Base-by-base conservation (phyloP, 805 yeast species). In the Kodamaea lidongshanica region DNA sequence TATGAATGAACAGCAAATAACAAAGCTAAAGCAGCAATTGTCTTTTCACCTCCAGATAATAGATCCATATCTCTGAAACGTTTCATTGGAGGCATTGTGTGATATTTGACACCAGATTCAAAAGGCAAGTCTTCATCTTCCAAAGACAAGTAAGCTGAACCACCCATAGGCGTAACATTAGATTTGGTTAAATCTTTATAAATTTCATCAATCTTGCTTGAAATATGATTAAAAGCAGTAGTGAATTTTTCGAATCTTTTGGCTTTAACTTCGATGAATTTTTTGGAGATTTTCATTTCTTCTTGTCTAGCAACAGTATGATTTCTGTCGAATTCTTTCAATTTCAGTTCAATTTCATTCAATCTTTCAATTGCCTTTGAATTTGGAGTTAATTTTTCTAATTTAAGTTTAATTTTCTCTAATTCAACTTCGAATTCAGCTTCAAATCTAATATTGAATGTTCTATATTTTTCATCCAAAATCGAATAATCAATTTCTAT, bases 31-130 rank as follows among this genome's bases (percentile, higher is more conserved):
- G 98, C 98, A 2, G 98, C 98, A 53, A 92, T 79, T 2, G 96
- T 84, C 51, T 88, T 87, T 51, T 92, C 98, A 33, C 98, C 98
- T 32, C 98, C 98, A 1, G 96, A 86, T 13, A 92, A 65, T 33
- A 83, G 72, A 35, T 85, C 94, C 85, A 92, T 87, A 41, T 85
- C 95, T 42, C 89, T 71, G 54, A 87, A 92, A 42, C 96, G 67
- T 48, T 92, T 92, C 74, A 83, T 72, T 7, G 97, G 97, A 1
- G 97, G 97, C 81, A 87, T 87, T 1, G 95, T 96, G 53, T 86
- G 92, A 45, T 85, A 92, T 44, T 77, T 81, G 25, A 87, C 69
- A 2, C 97, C 98, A 0, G 77, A 74, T 18, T 72, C 54, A 46
- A 79, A 92, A 3, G 97, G 96, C 43, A 84, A 95, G 38, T 85